A percentile compares a stretch with the other conserved stretches of the same genome.
These are phyloP conservation scores for Alternaria gaisen DNA, from an alignment of 2,329 filamentous ascomycete species.

Conservation along the genomic window DNA sequence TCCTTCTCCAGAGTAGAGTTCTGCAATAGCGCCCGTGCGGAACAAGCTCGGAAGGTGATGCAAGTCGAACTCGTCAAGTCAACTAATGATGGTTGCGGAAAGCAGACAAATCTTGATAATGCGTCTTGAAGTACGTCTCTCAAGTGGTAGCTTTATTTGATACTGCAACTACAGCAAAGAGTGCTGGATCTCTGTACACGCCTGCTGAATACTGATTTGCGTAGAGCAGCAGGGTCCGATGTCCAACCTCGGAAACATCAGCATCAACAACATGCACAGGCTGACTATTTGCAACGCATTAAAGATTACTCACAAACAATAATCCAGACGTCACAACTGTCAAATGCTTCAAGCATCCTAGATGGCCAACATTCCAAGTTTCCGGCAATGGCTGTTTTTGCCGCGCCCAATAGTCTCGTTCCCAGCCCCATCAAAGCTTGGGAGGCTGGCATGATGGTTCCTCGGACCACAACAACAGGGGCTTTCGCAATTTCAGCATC, in stretches of 20 bases:
- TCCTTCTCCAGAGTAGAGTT: not conserved
- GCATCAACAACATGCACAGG: slow-evolving; percentile 1
- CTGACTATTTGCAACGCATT: not conserved
- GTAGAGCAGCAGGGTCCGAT: not conserved
- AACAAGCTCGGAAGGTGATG: not conserved
- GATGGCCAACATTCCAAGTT: slow-evolving; percentile 1
- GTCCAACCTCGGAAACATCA: not conserved
- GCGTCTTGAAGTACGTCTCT: not conserved
- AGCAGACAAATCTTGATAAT: not conserved
- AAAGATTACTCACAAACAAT: not conserved
- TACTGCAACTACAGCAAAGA: not conserved
- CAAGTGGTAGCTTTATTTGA: not conserved
- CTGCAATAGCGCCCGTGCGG: not conserved
- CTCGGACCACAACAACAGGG: slow-evolving; percentile 20
- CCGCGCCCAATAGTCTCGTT: slow-evolving; percentile 18
- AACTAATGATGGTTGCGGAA: not conserved
- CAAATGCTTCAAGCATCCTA: not conserved
- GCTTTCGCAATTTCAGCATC: slow-evolving; percentile 8
- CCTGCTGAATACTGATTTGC: not conserved
- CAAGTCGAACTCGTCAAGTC: not conserved
- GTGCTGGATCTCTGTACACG: not conserved
- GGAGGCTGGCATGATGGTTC: slow-evolving; percentile 8
- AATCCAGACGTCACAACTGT: slow-evolving; percentile 7
- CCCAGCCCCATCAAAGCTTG: slow-evolving; percentile 9
- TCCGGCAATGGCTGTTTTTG: slow-evolving; percentile 11